Conservation (phyloP, 371 early-diverging fungal species). For the Mortierella sp. region DNA sequence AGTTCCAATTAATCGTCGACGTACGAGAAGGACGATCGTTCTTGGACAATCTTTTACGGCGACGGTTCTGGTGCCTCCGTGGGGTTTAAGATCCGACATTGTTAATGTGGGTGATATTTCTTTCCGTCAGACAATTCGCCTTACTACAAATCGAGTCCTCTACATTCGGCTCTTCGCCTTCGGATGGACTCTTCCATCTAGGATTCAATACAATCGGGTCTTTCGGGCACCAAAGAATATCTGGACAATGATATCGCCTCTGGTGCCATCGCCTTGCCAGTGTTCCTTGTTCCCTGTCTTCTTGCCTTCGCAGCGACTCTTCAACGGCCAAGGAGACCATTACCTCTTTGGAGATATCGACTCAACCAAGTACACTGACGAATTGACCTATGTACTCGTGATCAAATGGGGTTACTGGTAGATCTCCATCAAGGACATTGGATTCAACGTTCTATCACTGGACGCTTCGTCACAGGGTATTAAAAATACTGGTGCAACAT, state of each 20-base stretch:
- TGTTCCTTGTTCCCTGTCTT: conserved; percentile 60
- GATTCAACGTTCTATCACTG: conserved; percentile 16
- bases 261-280: conserved; percentile 49
- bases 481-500: conserved; percentile 58
- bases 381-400: conserved; percentile 70
- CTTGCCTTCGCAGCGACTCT: conserved; percentile 41
- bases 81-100: conserved; percentile 58
- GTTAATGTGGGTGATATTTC: conserved; percentile 56
- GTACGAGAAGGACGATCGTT: conserved; percentile 50
- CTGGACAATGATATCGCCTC: conserved; percentile 58
- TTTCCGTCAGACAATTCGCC: conserved; percentile 57
- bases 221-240: conserved; percentile 57
- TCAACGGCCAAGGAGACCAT: conserved; percentile 57
- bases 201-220: conserved; percentile 55
- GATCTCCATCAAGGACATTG: conserved; percentile 27
- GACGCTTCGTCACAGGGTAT: conserved; percentile 43
- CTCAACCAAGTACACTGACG: conserved; percentile 62
- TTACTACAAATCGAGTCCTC: conserved; percentile 55
- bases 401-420: conserved; percentile 68
- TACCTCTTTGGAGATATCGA: conserved; percentile 72
- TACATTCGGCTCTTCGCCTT: conserved; percentile 37
- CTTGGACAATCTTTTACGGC: conserved; percentile 60
- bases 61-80: conserved; percentile 58
- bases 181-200: conserved; percentile 60
- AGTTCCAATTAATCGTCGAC: conserved; percentile 55